Evolutionary conservation across 805 yeast species (phyloP).

Genomic region (Clavispora asparagi): DNA sequence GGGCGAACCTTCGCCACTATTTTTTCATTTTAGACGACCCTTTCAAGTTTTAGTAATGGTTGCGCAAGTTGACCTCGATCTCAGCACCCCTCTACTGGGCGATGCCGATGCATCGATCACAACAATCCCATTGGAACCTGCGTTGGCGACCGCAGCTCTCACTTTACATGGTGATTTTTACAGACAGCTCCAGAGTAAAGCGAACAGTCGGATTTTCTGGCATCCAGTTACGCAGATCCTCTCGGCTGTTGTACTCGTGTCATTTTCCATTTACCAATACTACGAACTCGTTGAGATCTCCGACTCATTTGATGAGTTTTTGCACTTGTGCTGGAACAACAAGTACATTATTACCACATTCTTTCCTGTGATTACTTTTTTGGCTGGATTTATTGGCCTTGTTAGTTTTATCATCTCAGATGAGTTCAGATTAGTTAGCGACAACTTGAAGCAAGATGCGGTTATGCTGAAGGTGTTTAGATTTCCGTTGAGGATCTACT

Average conservation of each 20-base stretch:
- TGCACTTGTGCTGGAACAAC: slow-evolving; percentile 16
- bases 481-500: slow-evolving; percentile 44
- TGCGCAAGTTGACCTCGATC: slow-evolving; percentile 47
- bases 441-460: slow-evolving; percentile 18
- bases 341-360: slow-evolving; percentile 20
- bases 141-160: slow-evolving; percentile 52
- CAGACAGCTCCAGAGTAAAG: slow-evolving; percentile 40
- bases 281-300: slow-evolving; percentile 28
- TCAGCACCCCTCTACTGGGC: slow-evolving; percentile 50
- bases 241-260: slow-evolving; percentile 6
- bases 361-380: slow-evolving; percentile 36
- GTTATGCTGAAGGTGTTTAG: slow-evolving; percentile 41
- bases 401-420: slow-evolving; percentile 40
- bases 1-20: not conserved
- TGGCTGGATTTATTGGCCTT: slow-evolving; percentile 34
- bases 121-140: slow-evolving; percentile 49
- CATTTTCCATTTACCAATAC: slow-evolving; percentile 15
- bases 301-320: slow-evolving; percentile 27
- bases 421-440: slow-evolving; percentile 37
- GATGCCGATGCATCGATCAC: slow-evolving; percentile 49
- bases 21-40: not conserved
- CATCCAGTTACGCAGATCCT: slow-evolving; percentile 36
- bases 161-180: slow-evolving; percentile 62
- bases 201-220: slow-evolving; percentile 43
- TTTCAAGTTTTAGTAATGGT: slow-evolving; percentile 21